phyloP scores from a whole-genome alignment of 768 basidiomycete species.

The Lactarius vividus region DNA sequence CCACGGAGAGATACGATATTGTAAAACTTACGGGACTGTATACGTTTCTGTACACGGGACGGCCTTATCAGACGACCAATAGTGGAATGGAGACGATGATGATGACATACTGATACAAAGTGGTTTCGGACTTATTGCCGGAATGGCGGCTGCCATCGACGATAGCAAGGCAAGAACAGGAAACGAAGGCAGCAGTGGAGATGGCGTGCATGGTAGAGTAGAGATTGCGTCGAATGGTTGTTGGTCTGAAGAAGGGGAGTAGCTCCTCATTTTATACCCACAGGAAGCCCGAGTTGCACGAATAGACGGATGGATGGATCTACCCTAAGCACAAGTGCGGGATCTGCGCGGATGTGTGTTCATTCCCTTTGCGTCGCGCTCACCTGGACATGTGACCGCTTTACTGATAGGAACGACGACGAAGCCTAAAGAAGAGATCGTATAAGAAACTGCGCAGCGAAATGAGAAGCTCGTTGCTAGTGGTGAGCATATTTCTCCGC shows the following conservation, averaged over 20 bases:
- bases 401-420: too few relatives aligned
- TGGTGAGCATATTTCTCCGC: background rate
- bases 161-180: slow-evolving; percentile 7
- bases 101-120: too few relatives aligned
- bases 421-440: too few relatives aligned
- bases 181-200: slow-evolving; percentile 1
- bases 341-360: too few relatives aligned
- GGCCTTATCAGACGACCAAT: background rate
- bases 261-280: background rate
- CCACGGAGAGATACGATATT: background rate
- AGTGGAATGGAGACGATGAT: background rate
- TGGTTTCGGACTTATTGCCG: too few relatives aligned
- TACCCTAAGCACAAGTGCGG: too few relatives aligned
- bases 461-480: background rate
- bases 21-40: background rate
- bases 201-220: slow-evolving; percentile 4
- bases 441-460: background rate
- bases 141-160: background rate
- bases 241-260: background rate
- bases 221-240: background rate
- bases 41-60: background rate
- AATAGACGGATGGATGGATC: too few relatives aligned
- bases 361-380: too few relatives aligned
- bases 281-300: too few relatives aligned
- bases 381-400: too few relatives aligned